These are phyloP conservation scores for Ophiostoma quercus DNA, from an alignment of 2,329 filamentous ascomycete species.

Conservation along the genomic window DNA sequence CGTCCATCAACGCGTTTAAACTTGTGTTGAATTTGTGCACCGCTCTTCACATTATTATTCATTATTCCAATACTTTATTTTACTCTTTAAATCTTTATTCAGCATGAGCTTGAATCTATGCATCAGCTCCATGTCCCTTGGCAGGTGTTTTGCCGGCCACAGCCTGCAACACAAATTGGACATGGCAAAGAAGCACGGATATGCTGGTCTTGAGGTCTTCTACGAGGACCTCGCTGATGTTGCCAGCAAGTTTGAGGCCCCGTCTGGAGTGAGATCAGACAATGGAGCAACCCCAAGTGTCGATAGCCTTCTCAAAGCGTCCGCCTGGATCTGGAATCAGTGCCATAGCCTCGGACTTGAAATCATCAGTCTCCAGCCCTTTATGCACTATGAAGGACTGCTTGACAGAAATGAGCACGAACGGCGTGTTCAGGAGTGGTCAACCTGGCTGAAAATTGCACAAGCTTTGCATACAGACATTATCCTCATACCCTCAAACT, in stretches of 20 bases:
- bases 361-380: slow-evolving; percentile 56
- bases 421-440: slow-evolving; percentile 49
- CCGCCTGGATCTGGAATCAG: slow-evolving; percentile 42
- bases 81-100: background rate
- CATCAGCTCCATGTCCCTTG: slow-evolving; percentile 27
- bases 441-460: slow-evolving; percentile 55
- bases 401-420: slow-evolving; percentile 47
- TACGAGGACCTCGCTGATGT: slow-evolving; percentile 56
- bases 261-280: background rate
- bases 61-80: background rate
- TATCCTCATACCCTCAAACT: slow-evolving; percentile 57
- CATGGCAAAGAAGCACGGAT: slow-evolving; percentile 33
- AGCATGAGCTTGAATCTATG: slow-evolving; percentile 25
- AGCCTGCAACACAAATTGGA: slow-evolving; percentile 22
- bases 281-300: background rate
- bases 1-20: background rate
- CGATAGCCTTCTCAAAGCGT: slow-evolving; percentile 38
- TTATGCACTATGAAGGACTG: slow-evolving; percentile 60
- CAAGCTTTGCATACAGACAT: slow-evolving; percentile 53
- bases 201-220: slow-evolving; percentile 57
- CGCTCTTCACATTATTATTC: background rate
- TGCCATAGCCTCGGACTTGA: slow-evolving; percentile 42
- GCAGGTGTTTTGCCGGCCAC: slow-evolving; percentile 25
- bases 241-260: slow-evolving; percentile 34
- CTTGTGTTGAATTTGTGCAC: background rate